A percentile compares a stretch with the other conserved stretches of the same genome.
These are phyloP conservation scores for Cotoneaster glaucophyllus DNA, from an alignment of 306 rosid species.

Conservation along the genomic window DNA sequence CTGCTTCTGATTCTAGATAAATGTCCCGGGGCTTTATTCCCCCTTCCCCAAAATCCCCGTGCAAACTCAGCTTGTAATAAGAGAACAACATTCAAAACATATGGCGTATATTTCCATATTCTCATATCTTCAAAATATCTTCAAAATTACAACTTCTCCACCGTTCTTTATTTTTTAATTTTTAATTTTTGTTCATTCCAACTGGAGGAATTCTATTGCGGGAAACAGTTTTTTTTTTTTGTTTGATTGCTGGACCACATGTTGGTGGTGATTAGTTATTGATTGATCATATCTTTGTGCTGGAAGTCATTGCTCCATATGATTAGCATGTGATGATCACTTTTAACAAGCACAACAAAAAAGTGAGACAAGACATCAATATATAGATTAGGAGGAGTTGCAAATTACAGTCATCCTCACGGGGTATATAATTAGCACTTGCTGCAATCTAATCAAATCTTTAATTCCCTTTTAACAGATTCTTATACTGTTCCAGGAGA, in stretches of 20 bases:
- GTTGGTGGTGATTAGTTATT: not conserved
- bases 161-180: not conserved
- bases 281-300: not conserved
- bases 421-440: not conserved
- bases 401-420: constrained; percentile 12
- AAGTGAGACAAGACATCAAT: not conserved
- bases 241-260: not conserved
- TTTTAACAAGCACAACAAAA: constrained; percentile 34
- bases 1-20: not conserved
- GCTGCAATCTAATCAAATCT: not conserved
- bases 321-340: constrained; percentile 30
- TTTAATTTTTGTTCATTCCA: not conserved
- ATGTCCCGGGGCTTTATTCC: not conserved
- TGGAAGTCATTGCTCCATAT: constrained; percentile 22
- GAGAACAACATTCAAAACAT: not conserved
- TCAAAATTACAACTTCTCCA: constrained; percentile 5
- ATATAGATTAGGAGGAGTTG: not conserved
- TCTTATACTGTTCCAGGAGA: not conserved
- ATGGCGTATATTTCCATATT: no score
- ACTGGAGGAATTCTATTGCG: not conserved
- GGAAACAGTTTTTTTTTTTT: not conserved
- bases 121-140: no score
- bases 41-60: no score
- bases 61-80: no score
- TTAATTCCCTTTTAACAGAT: not conserved